Evolutionary conservation across 352 stramenopile species (phyloP).

Genomic region (Discostella stelligera): DNA sequence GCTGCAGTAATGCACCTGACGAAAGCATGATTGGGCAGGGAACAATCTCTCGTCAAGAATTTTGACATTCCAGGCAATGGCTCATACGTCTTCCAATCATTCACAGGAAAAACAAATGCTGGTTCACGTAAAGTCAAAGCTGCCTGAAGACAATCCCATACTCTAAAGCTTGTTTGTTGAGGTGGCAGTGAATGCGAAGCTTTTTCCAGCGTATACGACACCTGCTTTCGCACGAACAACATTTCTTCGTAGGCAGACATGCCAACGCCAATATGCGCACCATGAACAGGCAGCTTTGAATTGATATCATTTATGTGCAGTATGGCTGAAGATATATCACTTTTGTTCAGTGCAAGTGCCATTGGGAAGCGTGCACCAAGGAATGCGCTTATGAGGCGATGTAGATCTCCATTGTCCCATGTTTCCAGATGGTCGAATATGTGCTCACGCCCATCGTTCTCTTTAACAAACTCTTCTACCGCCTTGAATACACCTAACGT

Average conservation of each 20-base stretch:
- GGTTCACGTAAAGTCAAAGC: conserved; percentile 63
- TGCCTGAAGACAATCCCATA: conserved; percentile 75
- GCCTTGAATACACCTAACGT: conserved; percentile 55
- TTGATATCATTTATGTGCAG: conserved; percentile 62
- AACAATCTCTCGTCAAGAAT: conserved; percentile 50
- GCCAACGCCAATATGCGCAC: conserved; percentile 60
- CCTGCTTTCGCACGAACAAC: conserved; percentile 66
- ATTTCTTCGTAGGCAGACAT: conserved; percentile 75
- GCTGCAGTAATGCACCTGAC: conserved; percentile 59
- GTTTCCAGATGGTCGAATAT: conserved; percentile 60
- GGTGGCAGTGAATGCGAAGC: conserved; percentile 4
- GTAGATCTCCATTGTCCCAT: conserved; percentile 76
- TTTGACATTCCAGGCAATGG: conserved; percentile 64
- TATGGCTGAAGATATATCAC: conserved; percentile 60
- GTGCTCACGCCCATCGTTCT: conserved; percentile 46
- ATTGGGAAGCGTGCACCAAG: conserved; percentile 80
- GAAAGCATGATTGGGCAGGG: conserved; percentile 68
- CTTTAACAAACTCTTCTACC: conserved; percentile 68
- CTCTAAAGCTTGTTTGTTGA: conserved; percentile 26
- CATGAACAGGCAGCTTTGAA: conserved; percentile 67
- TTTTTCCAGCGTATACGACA: conserved; percentile 33
- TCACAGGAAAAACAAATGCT: conserved; percentile 76
- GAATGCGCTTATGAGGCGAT: conserved; percentile 74
- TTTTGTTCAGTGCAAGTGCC: conserved; percentile 80
- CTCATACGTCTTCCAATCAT: conserved; percentile 67